A percentile compares a stretch with the other conserved stretches of the same genome.
Conservation (phyloP, 163 green algal genomes). For the Chlamydomonas reinhardtii region DNA sequence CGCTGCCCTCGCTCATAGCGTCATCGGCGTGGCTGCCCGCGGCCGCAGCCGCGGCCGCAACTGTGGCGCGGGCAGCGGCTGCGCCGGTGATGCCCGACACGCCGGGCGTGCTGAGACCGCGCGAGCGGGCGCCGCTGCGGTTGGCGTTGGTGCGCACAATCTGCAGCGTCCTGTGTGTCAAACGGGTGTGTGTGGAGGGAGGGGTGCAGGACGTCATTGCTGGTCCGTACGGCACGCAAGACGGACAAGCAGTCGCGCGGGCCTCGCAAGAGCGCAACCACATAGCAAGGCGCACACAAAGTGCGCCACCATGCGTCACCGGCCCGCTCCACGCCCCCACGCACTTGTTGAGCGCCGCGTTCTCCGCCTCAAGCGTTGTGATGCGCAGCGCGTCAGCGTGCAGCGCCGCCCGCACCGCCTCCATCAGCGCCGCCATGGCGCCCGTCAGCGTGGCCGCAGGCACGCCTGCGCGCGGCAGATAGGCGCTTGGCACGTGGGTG, state of each 20-base stretch:
- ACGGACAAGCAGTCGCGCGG: too few species aligned
- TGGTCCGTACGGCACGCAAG: too few species aligned
- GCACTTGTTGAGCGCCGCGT: slow-evolving; percentile 61
- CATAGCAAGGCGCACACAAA: too few species aligned
- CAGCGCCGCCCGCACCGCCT: slow-evolving; percentile 42
- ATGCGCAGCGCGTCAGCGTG: slow-evolving; percentile 52
- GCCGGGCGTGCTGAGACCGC: slow-evolving; percentile 24
- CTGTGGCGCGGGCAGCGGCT: neutral
- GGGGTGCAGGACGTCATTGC: too few species aligned
- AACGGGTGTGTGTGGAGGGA: too few species aligned
- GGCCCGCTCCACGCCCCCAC: too few species aligned
- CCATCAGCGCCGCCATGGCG: slow-evolving; percentile 36
- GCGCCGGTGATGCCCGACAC: neutral
- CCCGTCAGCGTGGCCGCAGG: neutral
- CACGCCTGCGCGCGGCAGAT: too few species aligned
- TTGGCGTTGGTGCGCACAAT: slow-evolving; percentile 21
- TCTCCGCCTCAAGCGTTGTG: slow-evolving; percentile 62
- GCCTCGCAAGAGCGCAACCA: too few species aligned
- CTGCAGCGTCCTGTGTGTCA: slow-evolving; percentile 12
- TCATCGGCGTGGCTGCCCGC: slow-evolving; percentile 12
- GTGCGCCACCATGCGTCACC: too few species aligned
- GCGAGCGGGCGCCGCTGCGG: slow-evolving; percentile 1
- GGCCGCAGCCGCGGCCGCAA: neutral
- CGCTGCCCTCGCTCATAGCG: slow-evolving; percentile 22
- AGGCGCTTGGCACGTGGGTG: too few species aligned